These are phyloP conservation scores for Syzygium syzygioides DNA, from an alignment of 441 rosid genomes.

Conservation along the genomic window DNA sequence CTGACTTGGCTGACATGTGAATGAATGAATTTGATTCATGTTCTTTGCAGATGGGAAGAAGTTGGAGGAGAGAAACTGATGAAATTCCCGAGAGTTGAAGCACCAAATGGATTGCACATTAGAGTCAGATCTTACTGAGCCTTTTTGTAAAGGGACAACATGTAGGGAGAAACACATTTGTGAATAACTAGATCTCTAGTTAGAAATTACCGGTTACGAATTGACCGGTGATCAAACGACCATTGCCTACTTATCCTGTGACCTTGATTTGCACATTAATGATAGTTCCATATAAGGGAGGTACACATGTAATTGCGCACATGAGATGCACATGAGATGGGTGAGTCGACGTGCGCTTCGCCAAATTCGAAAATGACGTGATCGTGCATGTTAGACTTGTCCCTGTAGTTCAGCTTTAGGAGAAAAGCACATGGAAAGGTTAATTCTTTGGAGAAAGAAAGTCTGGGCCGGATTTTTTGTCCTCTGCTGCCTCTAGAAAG, in stretches of 20 bases:
- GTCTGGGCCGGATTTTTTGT: background rate
- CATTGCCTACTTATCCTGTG: background rate
- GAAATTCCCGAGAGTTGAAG: constrained; percentile 90
- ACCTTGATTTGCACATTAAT: background rate
- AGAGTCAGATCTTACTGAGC: constrained; percentile 46
- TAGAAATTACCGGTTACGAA: background rate
- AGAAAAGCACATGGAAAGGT: background rate
- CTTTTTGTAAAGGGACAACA: background rate
- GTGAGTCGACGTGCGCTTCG: background rate
- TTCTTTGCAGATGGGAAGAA: constrained; percentile 75
- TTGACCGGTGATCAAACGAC: background rate
- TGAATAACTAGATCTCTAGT: background rate
- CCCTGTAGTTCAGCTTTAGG: background rate
- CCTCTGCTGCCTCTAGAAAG: background rate
- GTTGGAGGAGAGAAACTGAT: constrained; percentile 60
- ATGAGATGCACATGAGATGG: background rate
- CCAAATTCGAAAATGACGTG: background rate
- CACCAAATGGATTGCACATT: constrained; percentile 77
- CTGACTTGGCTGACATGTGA: background rate
- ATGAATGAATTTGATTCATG: background rate
- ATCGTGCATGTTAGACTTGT: background rate
- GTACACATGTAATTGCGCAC: background rate
- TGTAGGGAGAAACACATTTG: background rate
- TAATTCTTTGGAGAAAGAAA: background rate
- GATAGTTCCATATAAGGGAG: background rate